A percentile compares a stretch with the other conserved stretches of the same genome.
phyloP scores from a whole-genome alignment of 345 rosid species.

The Bruguiera gymnorhiza region DNA sequence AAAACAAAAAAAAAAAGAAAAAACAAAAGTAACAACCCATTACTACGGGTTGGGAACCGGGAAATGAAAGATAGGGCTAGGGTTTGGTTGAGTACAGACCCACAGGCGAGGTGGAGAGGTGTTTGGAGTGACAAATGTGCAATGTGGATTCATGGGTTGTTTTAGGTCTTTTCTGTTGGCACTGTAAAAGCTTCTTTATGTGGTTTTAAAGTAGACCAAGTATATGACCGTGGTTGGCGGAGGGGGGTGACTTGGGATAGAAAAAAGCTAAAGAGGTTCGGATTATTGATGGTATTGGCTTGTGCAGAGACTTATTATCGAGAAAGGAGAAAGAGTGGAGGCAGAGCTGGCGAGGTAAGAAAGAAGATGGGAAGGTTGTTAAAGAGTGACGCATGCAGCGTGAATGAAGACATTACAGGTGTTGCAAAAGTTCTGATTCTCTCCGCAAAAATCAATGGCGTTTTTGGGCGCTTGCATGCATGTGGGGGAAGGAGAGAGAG shows the following conservation, averaged over 20 bases:
- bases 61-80: constrained; percentile 10
- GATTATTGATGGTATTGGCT: no score
- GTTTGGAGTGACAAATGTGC: constrained; percentile 62
- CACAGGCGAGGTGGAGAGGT: constrained; percentile 31
- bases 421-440: constrained; percentile 72
- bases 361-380: constrained; percentile 19
- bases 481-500: neutral
- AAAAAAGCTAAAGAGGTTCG: no score
- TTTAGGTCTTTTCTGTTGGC: constrained; percentile 8
- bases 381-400: constrained; percentile 71
- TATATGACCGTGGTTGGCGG: constrained; percentile 28
- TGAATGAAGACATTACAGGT: constrained; percentile 52
- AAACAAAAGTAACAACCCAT: neutral
- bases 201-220: neutral
- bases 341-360: neutral
- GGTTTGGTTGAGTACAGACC: constrained; percentile 18
- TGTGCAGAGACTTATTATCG: constrained; percentile 1
- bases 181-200: neutral
- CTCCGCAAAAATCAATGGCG: constrained; percentile 61
- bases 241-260: constrained; percentile 10
- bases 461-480: constrained; percentile 19
- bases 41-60: constrained; percentile 11
- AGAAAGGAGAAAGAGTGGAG: constrained; percentile 12
- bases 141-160: constrained; percentile 34
- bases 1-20: no score